Evolutionary conservation across 2,329 filamentous ascomycete genomes (phyloP), one percentile per base, ranked within the genome.

Genomic region (Phaeosphaeriaceae sp.): DNA sequence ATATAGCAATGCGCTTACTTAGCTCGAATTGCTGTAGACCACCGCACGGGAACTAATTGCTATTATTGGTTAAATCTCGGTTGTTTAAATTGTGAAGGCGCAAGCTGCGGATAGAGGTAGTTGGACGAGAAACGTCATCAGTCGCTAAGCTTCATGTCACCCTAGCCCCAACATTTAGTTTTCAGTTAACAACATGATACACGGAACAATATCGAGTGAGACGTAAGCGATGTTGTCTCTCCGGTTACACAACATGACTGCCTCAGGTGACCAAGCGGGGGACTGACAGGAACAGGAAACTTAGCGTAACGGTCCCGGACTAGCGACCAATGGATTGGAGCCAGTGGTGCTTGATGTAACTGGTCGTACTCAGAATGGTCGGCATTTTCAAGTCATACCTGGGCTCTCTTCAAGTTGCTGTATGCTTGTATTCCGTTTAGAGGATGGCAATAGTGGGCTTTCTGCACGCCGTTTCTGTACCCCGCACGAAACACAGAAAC

Each of bases 401-500:
- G 23, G 7, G 23, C 23, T 8, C 2, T 26, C 23, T 8, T 35
- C 30, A 15, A 16, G 11, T 12, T 12, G 16, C 16, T 43, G 39
- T 12, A 20, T 42, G 26, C 28, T 32, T 33, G 30, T 28, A 8
- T 36, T 5, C 21, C n/a, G 13, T 33, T 41, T 12, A 32, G 48
- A 37, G 28, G 37, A 45, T 20, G 20, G 34, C 38, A 15, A 32
- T 32, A 36, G 32, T 26, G 16, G 18, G 28, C 39, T 21, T 17
- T 26, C 16, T 33, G 21, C 39, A 41, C 16, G 38, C 37, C 42
- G 32, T 39, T 21, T 40, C 45, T 63, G 63, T 53, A 66, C 62
- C 59, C 62, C 62, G 57, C 63, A 67, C 41, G 28, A 26, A 37
- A 51, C 48, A 52, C 37, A 49, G 53, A 44, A 57, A 40, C 29